Base-by-base conservation (phyloP, 306 rosid species). In the Glycyrrhiza uralensis region DNA sequence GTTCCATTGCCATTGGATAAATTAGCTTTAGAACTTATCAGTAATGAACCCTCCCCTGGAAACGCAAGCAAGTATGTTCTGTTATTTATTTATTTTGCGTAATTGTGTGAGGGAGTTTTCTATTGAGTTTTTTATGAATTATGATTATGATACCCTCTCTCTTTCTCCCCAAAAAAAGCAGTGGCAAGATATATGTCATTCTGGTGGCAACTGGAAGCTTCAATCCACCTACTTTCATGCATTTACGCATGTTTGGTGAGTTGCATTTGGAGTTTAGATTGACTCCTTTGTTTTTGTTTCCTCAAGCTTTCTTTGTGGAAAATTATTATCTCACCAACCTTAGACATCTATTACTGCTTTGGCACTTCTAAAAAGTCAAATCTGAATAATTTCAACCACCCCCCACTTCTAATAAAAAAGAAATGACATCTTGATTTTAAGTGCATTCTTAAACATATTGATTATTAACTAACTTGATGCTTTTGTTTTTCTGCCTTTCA, bases 221-320 rank as follows among this genome's bases (percentile, higher is more conserved):
- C 87, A 93, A 90, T 77, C 97, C 98, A 45, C 94, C 98, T 18
- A 93, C 98, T 22, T 91, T 83, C 66, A 93, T 93, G 97, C 98
- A 93, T 83, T 83, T 90, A 49, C 97, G 96, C 73, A 79, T 93
- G 87, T 80, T 90, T 30, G 98, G 98, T 93, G 58, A 84, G 89
- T 84, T 75, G 32, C 42, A 7, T 60, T 71, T 19, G 9, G 11
- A 26, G 7, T 57, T 76, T 46, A 49, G 15, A 24, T 72, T 39
- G 19, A 17, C 64, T 51, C 18, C 4, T 32, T 14, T 51, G 26
- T 52, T 38, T 19, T 13, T 8, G 2, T 22, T 22, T 20, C 49
- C 44, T 49, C 13, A 29, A 4, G 38, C 51, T 66, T 75, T 20
- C 38, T 15, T 17, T 0, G 18, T 8, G 32, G 15, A 28, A 38